Conservation (phyloP, 2,329 filamentous ascomycete genomes). For the Arthrobotrys sinensis region DNA sequence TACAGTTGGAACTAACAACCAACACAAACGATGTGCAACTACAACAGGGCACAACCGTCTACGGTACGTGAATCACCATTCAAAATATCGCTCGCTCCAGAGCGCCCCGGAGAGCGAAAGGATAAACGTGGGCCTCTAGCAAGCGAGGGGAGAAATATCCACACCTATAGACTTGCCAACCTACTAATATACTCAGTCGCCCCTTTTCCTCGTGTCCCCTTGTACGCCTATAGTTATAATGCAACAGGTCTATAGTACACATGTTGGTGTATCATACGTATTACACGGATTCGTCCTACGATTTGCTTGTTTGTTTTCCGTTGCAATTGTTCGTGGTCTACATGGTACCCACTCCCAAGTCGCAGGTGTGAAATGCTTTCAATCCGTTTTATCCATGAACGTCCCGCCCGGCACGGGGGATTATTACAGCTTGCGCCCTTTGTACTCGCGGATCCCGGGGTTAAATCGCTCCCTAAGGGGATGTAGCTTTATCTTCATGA, state of each 20-base stretch:
- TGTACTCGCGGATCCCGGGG: not conserved
- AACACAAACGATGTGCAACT: conserved; percentile 22
- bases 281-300: conserved; percentile 14
- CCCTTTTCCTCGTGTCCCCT: not conserved
- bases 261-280: conserved; percentile 19
- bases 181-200: no score
- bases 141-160: no score
- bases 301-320: conserved; percentile 1
- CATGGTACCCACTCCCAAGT: not conserved
- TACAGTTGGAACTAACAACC: conserved; percentile 21
- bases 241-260: conserved; percentile 7
- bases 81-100: not conserved
- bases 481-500: no score
- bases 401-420: not conserved
- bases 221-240: not conserved
- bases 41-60: conserved; percentile 22
- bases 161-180: no score
- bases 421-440: no score
- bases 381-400: not conserved
- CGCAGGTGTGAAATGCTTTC: not conserved
- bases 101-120: not conserved
- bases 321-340: conserved; percentile 4
- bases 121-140: not conserved
- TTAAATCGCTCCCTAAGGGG: not conserved
- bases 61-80: not conserved